Evolutionary conservation across 2,329 filamentous ascomycete genomes (phyloP).

Genomic region (Fusarium mangiferae): DNA sequence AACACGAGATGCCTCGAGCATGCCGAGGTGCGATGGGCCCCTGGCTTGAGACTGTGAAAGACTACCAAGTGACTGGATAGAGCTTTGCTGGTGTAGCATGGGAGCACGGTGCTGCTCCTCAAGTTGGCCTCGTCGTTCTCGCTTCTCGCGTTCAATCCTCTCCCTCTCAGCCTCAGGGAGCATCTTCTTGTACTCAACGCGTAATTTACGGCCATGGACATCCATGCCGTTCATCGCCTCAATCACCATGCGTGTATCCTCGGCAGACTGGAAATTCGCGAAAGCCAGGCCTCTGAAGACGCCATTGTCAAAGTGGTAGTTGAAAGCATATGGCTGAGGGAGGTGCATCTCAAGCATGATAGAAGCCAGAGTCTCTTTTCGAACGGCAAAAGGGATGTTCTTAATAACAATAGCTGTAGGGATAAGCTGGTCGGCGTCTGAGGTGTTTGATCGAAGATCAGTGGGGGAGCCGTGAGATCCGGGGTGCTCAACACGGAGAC

Average conservation of each 20-base stretch:
- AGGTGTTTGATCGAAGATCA: constrained; percentile 55
- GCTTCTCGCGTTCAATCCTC: constrained; percentile 95
- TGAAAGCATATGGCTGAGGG: constrained; percentile 96
- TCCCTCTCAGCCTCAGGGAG: constrained; percentile 93
- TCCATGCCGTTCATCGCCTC: constrained; percentile 96
- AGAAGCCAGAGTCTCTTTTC: constrained; percentile 92
- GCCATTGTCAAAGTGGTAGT: constrained; percentile 98
- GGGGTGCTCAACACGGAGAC: constrained; percentile 56
- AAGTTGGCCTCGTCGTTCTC: constrained; percentile 92
- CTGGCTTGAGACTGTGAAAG: constrained; percentile 71
- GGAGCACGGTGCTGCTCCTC: constrained; percentile 92
- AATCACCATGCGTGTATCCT: constrained; percentile 93
- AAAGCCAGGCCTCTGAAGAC: constrained; percentile 97
- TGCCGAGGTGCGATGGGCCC: constrained; percentile 58
- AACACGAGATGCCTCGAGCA: constrained; percentile 34
- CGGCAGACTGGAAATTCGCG: constrained; percentile 95
- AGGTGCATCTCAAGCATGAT: constrained; percentile 96
- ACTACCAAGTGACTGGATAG: constrained; percentile 80
- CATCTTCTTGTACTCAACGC: constrained; percentile 99
- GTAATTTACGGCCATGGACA: constrained; percentile 90
- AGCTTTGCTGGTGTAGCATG: constrained; percentile 84
- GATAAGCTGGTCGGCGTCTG: constrained; percentile 86
- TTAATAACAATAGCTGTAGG: constrained; percentile 99
- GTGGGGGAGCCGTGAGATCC: constrained; percentile 54
- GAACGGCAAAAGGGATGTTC: constrained; percentile 98